Percentiles rank a stretch among this genome's conserved stretches.
These are phyloP conservation scores for Suhomyces guaymorum DNA, from an alignment of 1,139 yeast genomes.

Conservation along the genomic window DNA sequence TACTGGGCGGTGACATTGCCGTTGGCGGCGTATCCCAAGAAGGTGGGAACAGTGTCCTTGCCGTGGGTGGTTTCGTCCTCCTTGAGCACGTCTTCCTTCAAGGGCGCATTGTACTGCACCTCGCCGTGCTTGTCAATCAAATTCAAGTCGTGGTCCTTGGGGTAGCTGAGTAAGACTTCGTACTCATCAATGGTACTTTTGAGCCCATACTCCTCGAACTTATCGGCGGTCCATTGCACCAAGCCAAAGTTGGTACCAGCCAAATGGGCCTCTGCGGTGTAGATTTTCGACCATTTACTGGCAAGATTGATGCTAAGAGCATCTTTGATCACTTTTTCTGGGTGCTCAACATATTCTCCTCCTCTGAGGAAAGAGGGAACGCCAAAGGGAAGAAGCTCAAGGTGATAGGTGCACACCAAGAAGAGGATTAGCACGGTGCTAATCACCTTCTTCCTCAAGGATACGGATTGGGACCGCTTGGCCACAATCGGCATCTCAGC, in stretches of 20 bases:
- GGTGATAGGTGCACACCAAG: not conserved
- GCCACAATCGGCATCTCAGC: no score
- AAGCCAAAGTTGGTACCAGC: constrained; percentile 44
- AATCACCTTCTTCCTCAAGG: no score
- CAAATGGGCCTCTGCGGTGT: constrained; percentile 37
- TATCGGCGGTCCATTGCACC: constrained; percentile 40
- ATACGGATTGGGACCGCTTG: no score
- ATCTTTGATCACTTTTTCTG: constrained; percentile 16
- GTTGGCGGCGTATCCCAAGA: constrained; percentile 49
- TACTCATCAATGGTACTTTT: constrained; percentile 56
- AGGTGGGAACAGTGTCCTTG: constrained; percentile 46
- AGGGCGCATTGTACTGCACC: constrained; percentile 58
- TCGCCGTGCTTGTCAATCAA: constrained; percentile 32
- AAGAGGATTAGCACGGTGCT: no score
- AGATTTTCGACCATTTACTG: constrained; percentile 34
- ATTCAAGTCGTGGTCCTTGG: constrained; percentile 48
- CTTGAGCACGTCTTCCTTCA: constrained; percentile 67
- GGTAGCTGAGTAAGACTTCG: constrained; percentile 57
- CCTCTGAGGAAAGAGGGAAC: not conserved
- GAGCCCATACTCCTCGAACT: constrained; percentile 48
- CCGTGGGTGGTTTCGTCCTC: constrained; percentile 69
- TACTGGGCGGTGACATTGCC: constrained; percentile 50
- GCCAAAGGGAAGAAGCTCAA: not conserved
- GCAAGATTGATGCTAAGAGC: constrained; percentile 30
- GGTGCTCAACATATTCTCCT: constrained; percentile 4